These are phyloP conservation scores for Evernia prunastri DNA, from an alignment of 495 filamentous ascomycete species.

Conservation along the genomic window DNA sequence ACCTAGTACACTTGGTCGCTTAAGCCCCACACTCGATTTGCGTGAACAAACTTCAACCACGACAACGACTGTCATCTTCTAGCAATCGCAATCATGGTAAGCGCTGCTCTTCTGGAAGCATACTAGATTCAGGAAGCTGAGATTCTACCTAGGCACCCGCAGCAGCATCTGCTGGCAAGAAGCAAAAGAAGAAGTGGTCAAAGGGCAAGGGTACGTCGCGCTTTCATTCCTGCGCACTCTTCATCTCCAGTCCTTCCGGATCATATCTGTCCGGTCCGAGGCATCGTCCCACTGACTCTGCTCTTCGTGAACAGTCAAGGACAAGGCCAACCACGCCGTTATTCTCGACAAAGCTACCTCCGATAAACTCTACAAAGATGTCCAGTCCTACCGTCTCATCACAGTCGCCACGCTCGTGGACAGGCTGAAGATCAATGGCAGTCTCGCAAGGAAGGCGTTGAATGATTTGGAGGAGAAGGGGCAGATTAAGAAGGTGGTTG, in stretches of 20 bases:
- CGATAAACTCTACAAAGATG: constrained; percentile 85
- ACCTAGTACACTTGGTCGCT: constrained; percentile 14
- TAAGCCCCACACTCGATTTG: constrained; percentile 16
- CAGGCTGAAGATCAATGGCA: constrained; percentile 99
- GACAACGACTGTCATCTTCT: background rate
- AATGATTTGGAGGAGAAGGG: constrained; percentile 96
- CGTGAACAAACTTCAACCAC: constrained; percentile 5
- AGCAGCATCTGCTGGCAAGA: constrained; percentile 79
- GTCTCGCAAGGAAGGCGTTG: constrained; percentile 81
- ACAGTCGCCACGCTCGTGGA: constrained; percentile 98
- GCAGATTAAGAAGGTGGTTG: constrained; percentile 95
- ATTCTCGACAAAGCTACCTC: constrained; percentile 63
- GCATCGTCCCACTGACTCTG: background rate
- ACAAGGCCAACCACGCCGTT: constrained; percentile 98
- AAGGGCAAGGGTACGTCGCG: constrained; percentile 87
- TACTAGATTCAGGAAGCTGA: constrained; percentile 10
- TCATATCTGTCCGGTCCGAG: background rate
- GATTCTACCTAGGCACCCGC: constrained; percentile 51
- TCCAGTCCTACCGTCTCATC: constrained; percentile 99
- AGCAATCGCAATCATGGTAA: constrained; percentile 16
- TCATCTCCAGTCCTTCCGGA: background rate
- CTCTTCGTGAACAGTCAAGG: constrained; percentile 74
- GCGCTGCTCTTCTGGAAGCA: background rate
- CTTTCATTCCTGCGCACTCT: constrained; percentile 4
- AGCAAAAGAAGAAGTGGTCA: constrained; percentile 99